Evolutionary conservation across 2,329 filamentous ascomycete genomes (phyloP), one percentile per base, ranked within the genome.

Genomic region (Cordyceps javanica): DNA sequence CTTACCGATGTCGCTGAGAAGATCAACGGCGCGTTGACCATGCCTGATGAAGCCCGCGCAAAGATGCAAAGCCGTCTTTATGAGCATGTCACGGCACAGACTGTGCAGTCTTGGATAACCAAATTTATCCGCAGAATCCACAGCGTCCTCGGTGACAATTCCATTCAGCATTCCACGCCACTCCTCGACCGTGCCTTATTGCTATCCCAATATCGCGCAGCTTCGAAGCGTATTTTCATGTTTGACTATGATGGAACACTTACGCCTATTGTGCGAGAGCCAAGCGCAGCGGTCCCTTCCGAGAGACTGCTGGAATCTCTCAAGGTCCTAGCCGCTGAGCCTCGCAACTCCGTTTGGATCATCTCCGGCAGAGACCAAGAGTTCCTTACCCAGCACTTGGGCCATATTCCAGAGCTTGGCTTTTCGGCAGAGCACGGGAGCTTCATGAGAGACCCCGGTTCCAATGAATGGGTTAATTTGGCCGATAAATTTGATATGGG

Each of bases 161-260:
- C 88, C 63, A 86, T 88, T 60, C 82, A 85, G 11, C 83, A 88
- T 59, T 83, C 87, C 3, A 97, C 93, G 1, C 93, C 93, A 0
- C 80, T 88, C 2, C 82, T 97, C 21, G 91, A 97, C 69, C 86
- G 86, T 36, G 79, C 85, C 3, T 79, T 84, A 61, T 73, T 97
- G 63, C 77, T 96, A 38, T 76, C 80, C 56, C 86, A 87, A 60
- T 97, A 97, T 72, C 83, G 85, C 60, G 77, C 81, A 39, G 86
- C 91, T 3, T 82, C 82, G 61, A 90, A 89, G 73, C 86, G 94
- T 11, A 79, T 99, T 3, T 96, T 97, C 77, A 93, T 99, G 90
- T 97, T 97, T 69, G 94, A 99, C 74, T 99, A 99, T 67, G 94
- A 99, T 70, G 94, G 94, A 49, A 99, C 94, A 0, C 81, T 99